Evolutionary conservation across 148 eudicot genomes (phyloP).

Genomic region (Agrostemma githago): DNA sequence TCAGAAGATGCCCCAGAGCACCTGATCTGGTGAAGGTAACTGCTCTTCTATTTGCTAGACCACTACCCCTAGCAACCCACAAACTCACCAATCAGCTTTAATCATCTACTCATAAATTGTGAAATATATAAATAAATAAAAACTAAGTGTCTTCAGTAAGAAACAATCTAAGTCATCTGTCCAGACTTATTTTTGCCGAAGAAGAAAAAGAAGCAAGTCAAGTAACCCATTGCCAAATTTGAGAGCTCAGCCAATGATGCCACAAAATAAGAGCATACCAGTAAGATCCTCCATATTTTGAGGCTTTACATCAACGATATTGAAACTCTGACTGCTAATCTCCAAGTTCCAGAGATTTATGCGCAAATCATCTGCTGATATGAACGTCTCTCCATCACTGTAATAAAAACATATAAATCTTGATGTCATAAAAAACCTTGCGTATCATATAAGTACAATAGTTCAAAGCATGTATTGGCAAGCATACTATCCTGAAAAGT

Average conservation of each 20-base stretch:
- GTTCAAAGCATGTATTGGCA: not conserved
- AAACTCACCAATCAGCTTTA: not conserved
- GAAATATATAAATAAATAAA: not conserved
- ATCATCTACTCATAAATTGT: not conserved
- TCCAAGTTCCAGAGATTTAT: constrained; percentile 85
- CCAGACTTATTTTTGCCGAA: not conserved
- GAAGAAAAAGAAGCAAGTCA: not conserved
- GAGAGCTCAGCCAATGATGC: not conserved
- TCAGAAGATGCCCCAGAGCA: not conserved
- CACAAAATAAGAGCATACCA: constrained; percentile 34
- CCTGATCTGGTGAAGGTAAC: not conserved
- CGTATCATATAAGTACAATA: not conserved
- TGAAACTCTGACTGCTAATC: constrained; percentile 78
- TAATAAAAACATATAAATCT: constrained; percentile 23
- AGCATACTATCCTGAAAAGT: not conserved
- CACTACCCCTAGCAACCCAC: not conserved
- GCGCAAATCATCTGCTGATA: constrained; percentile 82
- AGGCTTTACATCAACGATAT: constrained; percentile 80
- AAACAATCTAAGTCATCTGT: not conserved
- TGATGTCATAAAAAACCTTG: constrained; percentile 15
- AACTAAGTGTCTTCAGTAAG: not conserved
- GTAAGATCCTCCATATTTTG: constrained; percentile 84
- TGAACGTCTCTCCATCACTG: constrained; percentile 82
- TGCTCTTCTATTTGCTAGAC: not conserved
- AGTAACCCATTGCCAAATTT: not conserved